These are phyloP conservation scores for Kitagawia praeruptora DNA, from an alignment of 129 eudicot species.

Conservation along the genomic window DNA sequence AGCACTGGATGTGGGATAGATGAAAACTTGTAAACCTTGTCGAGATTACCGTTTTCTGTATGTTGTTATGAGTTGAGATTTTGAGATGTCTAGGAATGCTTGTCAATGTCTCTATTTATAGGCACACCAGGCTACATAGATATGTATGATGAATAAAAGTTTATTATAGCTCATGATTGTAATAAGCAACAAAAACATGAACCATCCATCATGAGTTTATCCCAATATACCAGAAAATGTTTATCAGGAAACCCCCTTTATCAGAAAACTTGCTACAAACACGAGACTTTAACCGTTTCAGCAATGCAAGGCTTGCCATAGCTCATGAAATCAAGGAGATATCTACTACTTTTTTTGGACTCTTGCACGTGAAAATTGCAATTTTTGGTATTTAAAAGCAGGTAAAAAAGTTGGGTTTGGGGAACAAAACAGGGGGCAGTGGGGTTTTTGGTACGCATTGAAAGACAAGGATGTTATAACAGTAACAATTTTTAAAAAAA, in stretches of 20 bases:
- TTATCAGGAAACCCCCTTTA: constrained; percentile 19
- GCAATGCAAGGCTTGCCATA: constrained; percentile 2
- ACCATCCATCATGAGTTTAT: constrained; percentile 14
- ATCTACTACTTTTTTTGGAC: neutral
- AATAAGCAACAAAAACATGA: constrained; percentile 12
- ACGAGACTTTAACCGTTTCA: constrained; percentile 23
- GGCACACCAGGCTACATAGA: neutral
- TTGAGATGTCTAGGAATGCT: neutral
- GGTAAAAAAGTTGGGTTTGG: neutral
- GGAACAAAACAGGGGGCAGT: constrained; percentile 22
- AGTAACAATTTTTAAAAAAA: neutral
- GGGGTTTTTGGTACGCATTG: constrained; percentile 18
- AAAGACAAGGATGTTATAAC: neutral
- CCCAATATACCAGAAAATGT: constrained; percentile 17
- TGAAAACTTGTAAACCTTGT: neutral
- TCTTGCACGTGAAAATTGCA: neutral
- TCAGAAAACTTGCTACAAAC: constrained; percentile 13
- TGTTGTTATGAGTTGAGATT: neutral
- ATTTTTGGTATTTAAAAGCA: neutral
- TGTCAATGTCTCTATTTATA: neutral
- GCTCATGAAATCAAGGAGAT: neutral
- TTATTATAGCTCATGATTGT: neutral
- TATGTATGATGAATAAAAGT: neutral
- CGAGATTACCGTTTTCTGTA: neutral
- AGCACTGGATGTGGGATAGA: neutral